Evolutionary conservation across 2,329 filamentous ascomycete genomes (phyloP).

Genomic region (Aspergillus sp.): DNA sequence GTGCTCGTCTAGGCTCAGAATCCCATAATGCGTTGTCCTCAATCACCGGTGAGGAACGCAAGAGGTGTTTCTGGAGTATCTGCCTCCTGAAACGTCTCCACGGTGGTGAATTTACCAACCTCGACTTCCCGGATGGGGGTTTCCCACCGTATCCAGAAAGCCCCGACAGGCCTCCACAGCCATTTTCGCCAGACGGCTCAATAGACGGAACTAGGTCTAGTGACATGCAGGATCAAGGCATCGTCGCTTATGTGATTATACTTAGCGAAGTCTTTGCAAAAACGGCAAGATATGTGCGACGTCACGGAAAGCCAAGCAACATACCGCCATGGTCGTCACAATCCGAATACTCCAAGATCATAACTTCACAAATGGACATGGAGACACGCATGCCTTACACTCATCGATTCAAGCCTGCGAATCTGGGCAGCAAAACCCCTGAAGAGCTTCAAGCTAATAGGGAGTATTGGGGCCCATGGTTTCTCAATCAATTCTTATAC

Average conservation of each 20-base stretch:
- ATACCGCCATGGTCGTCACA: constrained; percentile 47
- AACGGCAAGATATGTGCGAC: constrained; percentile 44
- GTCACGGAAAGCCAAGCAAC: constrained; percentile 39
- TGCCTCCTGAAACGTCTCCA: constrained; percentile 41
- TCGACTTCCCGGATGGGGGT: constrained; percentile 30
- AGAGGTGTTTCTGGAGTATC: constrained; percentile 41
- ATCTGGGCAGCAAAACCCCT: constrained; percentile 39
- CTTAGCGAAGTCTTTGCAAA: constrained; percentile 47
- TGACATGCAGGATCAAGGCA: constrained; percentile 35
- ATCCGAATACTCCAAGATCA: constrained; percentile 50
- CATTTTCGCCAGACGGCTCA: constrained; percentile 15
- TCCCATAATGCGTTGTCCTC: constrained; percentile 11
- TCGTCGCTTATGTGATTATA: constrained; percentile 44
- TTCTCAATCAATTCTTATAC: constrained; percentile 50
- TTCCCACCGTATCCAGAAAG: constrained; percentile 38
- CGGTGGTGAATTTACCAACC: constrained; percentile 37
- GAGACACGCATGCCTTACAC: constrained; percentile 49
- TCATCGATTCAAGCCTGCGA: constrained; percentile 48
- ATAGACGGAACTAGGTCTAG: constrained; percentile 17
- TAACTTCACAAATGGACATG: constrained; percentile 47
- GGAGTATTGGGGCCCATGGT: constrained; percentile 52
- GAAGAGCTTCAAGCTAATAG: constrained; percentile 42
- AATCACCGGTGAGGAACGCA: constrained; percentile 25
- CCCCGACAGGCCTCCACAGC: constrained; percentile 20
- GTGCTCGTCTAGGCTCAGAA: constrained; percentile 41